Evolutionary conservation across 2,329 filamentous ascomycete species (phyloP), one percentile per base, ranked within the genome.

Genomic region (Metarhizium humberi): DNA sequence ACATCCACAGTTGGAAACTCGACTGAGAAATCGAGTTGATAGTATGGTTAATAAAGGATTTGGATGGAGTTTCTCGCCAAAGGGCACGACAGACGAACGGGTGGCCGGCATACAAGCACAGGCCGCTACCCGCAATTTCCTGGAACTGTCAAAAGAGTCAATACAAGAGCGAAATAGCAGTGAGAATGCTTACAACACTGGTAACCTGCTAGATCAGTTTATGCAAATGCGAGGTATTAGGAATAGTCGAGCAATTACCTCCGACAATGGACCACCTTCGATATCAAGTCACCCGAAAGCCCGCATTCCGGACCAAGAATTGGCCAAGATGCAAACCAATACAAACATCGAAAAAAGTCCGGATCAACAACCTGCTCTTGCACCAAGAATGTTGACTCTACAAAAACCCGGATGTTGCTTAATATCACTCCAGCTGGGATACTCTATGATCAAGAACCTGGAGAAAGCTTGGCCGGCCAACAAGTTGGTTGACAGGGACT

Each of bases 401-500:
- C 25, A 40, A 3, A 50, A 60, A 13, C 59, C 53, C 4, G 64
- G 60, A 10, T 58, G 60, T 3, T 67, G 84, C 59, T 74, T 88
- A 7, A 69, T 84, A 18, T 81, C 84, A 0, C 67, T 78, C 0
- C 69, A 66, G 11, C 63, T 78, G 42, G 71, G 76, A 16, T 76
- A 79, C 38, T 51, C 57, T 0, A 62, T 88, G 2, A 62, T 83
- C 13, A 76, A 72, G n/a, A 62, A 68, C 1, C 68, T 88, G 1
- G 73, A 80, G 57, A 65, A 69, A 2, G 61, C 74, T 0, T 78
- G 81, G 61, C 74, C 80, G 0, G 60, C 64, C 1, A 70, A 80
- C 6, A 71, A 77, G 1, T 69, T 87, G 34, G 71, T 87, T 8
- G 85, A 88, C 59, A 76, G 85, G 51, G 82, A 87, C 59, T 84